Evolutionary conservation across 2,329 filamentous ascomycete genomes (phyloP).

Genomic region (Akanthomyces muscarius): DNA sequence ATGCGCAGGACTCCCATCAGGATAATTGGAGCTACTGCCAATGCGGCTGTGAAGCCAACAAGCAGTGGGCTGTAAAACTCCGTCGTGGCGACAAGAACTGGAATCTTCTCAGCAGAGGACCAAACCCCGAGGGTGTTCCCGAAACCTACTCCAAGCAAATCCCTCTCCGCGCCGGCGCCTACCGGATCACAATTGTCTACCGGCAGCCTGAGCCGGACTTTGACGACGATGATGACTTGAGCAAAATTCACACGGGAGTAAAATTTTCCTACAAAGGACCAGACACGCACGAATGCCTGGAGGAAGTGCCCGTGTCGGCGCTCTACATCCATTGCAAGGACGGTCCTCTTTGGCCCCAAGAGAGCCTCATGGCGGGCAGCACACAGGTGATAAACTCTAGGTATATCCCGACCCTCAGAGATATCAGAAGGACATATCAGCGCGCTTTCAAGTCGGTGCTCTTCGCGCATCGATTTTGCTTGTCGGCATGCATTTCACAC

Average conservation of each 20-base stretch:
- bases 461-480: conserved; percentile 4
- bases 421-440: conserved; percentile 13
- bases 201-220: conserved; percentile 9
- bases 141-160: background rate
- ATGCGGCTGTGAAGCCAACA: background rate
- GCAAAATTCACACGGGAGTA: conserved; percentile 2
- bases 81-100: conserved; percentile 1
- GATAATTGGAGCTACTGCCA: background rate
- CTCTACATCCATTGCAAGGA: conserved; percentile 11
- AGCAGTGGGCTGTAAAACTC: conserved; percentile 6
- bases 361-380: background rate
- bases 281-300: background rate
- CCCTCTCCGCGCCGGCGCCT: conserved; percentile 1
- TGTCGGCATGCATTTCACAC: conserved; percentile 1
- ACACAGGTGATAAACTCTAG: conserved; percentile 1
- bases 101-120: background rate
- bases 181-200: background rate
- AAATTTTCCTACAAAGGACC: background rate
- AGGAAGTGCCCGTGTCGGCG: background rate
- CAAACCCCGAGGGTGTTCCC: background rate
- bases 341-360: conserved; percentile 8
- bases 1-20: background rate
- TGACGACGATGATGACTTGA: conserved; percentile 13
- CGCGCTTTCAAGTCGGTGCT: conserved; percentile 12
- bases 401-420: conserved; percentile 12